Evolutionary conservation across 1,139 yeast genomes (phyloP).

Genomic region (Magnusiomyces paraingens): DNA sequence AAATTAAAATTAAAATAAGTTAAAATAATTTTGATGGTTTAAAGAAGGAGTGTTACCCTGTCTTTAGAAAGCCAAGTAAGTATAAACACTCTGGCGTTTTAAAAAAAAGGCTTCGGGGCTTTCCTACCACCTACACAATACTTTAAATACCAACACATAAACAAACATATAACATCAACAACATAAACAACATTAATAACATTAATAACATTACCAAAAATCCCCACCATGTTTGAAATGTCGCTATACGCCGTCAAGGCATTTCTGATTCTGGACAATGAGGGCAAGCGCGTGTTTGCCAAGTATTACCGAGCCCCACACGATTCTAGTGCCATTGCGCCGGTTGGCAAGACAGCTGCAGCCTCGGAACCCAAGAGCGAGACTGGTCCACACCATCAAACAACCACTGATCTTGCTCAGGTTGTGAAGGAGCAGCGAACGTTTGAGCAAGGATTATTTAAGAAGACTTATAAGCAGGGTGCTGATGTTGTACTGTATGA

Average conservation of each 20-base stretch:
- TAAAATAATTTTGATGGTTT: too few relatives aligned
- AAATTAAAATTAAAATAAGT: too few relatives aligned
- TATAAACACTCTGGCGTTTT: too few relatives aligned
- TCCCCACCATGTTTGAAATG: slow-evolving; percentile 22
- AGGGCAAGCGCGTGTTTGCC: slow-evolving; percentile 74
- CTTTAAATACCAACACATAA: too few relatives aligned
- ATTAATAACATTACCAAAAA: background rate
- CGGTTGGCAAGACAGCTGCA: slow-evolving; percentile 17
- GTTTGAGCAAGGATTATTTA: slow-evolving; percentile 67
- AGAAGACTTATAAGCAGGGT: slow-evolving; percentile 71
- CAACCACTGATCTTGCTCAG: slow-evolving; percentile 17
- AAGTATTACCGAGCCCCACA: slow-evolving; percentile 76
- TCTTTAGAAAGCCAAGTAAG: too few relatives aligned
- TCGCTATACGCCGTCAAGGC: slow-evolving; percentile 70
- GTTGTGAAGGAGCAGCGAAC: slow-evolving; percentile 58
- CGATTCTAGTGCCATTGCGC: slow-evolving; percentile 25
- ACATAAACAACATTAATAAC: too few relatives aligned
- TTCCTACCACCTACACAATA: too few relatives aligned
- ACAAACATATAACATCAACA: too few relatives aligned
- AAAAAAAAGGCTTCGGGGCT: too few relatives aligned
- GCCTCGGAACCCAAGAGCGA: slow-evolving; percentile 20
- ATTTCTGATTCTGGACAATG: slow-evolving; percentile 69
- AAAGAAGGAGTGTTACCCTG: too few relatives aligned
- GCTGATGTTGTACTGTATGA: slow-evolving; percentile 78
- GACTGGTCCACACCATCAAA: background rate